Evolutionary conservation across 768 basidiomycete species (phyloP), one percentile per base, ranked within the genome.

Genomic region (Phaeotremella skinneri): DNA sequence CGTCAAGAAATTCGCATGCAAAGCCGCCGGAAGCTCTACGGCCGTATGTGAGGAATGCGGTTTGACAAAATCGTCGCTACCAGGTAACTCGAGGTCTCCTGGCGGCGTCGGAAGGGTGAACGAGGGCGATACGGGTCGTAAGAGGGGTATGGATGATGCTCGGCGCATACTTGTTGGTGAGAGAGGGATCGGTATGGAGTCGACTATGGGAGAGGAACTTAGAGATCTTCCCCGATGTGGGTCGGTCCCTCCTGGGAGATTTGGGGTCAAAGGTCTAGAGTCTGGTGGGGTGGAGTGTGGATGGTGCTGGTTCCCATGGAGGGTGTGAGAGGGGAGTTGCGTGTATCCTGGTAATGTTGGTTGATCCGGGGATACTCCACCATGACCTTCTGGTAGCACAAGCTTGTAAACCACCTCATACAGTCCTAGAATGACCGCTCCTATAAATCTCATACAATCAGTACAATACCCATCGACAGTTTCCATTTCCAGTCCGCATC

Each of bases 1-100:
- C 2, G 89, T 91, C 48, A 94, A 68, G 55, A 90, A 76, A 69
- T 93, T 94, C 29, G 93, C 82, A 77, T 92, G 83, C 17, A 96
- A 80, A 21, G 90, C 91, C 62, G 92, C 89, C 3, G 91, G 90
- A 0, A 87, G 85, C 1, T 84, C 82, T 61, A 51, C 50, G 9
- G 11, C 25, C 14, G 47, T 49, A 41, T 7, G 6, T n/a, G n/a
- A n/a, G n/a, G 49, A 52, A 25, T 29, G 56, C 21, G 32, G 49
- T 49, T 47, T 16, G 23, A 23, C 47, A 25, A 26, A 20, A 6
- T 27, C 45, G 16, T 64, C 63, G 21, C 17, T 54, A 26, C 16
- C n/a, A 34, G 39, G 49, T 20, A 37, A 32, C 29, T 39, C 43
- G 16, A 31, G 29, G 34, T 51, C 45, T 43, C 21, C 23, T 16